phyloP scores from a whole-genome alignment of 2,329 filamentous ascomycete genomes.

The Teratosphaeria destructans region DNA sequence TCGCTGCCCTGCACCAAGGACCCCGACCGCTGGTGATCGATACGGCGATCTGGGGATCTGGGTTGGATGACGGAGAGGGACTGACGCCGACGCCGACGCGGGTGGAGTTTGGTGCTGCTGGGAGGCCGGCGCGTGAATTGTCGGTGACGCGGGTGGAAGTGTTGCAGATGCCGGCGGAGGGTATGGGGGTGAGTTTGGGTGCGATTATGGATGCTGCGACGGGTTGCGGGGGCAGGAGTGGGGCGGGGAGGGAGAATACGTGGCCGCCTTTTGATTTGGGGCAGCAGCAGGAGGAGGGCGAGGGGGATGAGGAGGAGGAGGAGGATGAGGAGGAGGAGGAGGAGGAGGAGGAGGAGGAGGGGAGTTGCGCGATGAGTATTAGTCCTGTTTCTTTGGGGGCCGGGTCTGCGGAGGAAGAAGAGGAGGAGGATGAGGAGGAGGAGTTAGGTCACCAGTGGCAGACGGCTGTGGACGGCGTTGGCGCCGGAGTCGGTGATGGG shows the following conservation, averaged over 20 bases:
- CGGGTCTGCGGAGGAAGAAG: neutral
- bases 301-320: too few relatives aligned
- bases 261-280: neutral
- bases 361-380: neutral
- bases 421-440: neutral
- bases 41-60: too few relatives aligned
- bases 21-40: too few relatives aligned
- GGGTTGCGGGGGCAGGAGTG: neutral
- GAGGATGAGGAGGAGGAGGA: neutral
- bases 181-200: neutral
- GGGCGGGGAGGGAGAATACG: neutral
- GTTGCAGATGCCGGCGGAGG: neutral
- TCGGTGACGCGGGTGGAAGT: neutral
- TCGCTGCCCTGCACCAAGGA: too few relatives aligned
- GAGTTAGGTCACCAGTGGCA: too few relatives aligned
- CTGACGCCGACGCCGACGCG: neutral
- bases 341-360: neutral
- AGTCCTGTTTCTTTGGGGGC: neutral
- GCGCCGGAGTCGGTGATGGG: neutral
- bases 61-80: too few relatives aligned
- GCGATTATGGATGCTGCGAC: neutral
- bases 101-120: neutral
- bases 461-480: neutral
- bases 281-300: neutral
- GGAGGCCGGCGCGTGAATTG: neutral